phyloP scores from a whole-genome alignment of 805 yeast genomes.

The Clavispora asparagi region DNA sequence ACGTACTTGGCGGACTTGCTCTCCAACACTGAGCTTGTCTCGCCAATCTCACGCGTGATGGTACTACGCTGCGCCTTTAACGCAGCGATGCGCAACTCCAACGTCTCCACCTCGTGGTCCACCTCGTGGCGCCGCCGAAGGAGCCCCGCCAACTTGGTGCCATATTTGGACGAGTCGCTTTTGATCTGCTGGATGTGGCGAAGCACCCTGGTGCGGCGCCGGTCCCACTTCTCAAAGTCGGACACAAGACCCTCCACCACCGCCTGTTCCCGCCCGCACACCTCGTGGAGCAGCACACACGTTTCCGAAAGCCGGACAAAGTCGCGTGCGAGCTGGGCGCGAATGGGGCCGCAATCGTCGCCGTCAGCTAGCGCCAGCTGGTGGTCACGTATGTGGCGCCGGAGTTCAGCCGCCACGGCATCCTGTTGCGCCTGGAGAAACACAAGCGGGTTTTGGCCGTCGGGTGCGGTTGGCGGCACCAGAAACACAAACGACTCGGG shows the following conservation, averaged over 20 bases:
- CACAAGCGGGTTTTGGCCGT: conserved; percentile 5
- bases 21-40: conserved; percentile 47
- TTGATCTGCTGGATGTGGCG: conserved; percentile 34
- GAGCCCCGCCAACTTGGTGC: conserved; percentile 35
- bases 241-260: conserved; percentile 21
- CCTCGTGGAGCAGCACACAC: conserved; percentile 41
- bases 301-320: conserved; percentile 32
- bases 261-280: conserved; percentile 35
- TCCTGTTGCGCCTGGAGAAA: conserved; percentile 7
- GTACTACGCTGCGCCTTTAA: conserved; percentile 31
- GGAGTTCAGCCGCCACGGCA: conserved; percentile 2
- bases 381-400: conserved; percentile 4
- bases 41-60: conserved; percentile 35
- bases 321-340: conserved; percentile 1
- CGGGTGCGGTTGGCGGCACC: not conserved
- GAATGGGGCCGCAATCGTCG: conserved; percentile 6
- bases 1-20: conserved; percentile 42
- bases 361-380: conserved; percentile 4
- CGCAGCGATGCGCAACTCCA: conserved; percentile 30
- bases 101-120: conserved; percentile 32
- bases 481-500: not conserved
- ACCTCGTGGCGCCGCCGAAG: conserved; percentile 25
- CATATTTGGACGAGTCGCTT: conserved; percentile 37
- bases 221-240: conserved; percentile 38
- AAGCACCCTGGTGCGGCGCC: conserved; percentile 27